Evolutionary conservation across 164 flowering plant genomes (phyloP), one percentile per base, ranked within the genome.

Genomic region (Echeveria elegans): DNA sequence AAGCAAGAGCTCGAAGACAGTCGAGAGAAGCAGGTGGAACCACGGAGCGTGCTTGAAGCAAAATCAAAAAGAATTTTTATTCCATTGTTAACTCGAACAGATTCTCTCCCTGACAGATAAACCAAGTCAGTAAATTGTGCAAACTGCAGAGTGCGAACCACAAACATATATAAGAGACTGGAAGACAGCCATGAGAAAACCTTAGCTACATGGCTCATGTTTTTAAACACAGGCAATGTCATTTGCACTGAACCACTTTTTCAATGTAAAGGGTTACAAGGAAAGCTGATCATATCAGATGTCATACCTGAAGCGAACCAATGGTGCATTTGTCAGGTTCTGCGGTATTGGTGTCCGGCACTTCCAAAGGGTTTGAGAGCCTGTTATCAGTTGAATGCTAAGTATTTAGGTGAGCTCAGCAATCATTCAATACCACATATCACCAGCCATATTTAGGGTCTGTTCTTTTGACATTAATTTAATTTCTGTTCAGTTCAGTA

Each of bases 1-100:
- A 94, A 28, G 96, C 95, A 48, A 94, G 93, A 70, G 99, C 99
- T 36, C 99, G 96, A 24, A 94, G 79, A 72, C 99, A 94, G 63
- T 94, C 99, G 29, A 88, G 85, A 62, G 87, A 72, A 66, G 87
- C 82, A 68, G 96, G 95, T 48, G 97, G 85, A 32, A 83, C 77
- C 32, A 84, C 82, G 71, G 89, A 78, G 19, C 97, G 88, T 26
- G 92, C 87, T 70, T 89, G 99, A 58, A 94, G 93, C 38, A 94
- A 96, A 78, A 88, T 88, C n/a, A 73, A 94, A 76, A 47, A 94
- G 90, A 78, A 88, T 90, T 78, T 94, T 94, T 72, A 94, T 94
- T 36, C 99, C 99, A 75, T 88, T 89, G 75, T 89, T 89, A 48
- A 90, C 83, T 47, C 99, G 99, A 23, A 94, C 96, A 71, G 92